Base-by-base conservation (phyloP, 306 rosid genomes). In the Prunus padus region DNA sequence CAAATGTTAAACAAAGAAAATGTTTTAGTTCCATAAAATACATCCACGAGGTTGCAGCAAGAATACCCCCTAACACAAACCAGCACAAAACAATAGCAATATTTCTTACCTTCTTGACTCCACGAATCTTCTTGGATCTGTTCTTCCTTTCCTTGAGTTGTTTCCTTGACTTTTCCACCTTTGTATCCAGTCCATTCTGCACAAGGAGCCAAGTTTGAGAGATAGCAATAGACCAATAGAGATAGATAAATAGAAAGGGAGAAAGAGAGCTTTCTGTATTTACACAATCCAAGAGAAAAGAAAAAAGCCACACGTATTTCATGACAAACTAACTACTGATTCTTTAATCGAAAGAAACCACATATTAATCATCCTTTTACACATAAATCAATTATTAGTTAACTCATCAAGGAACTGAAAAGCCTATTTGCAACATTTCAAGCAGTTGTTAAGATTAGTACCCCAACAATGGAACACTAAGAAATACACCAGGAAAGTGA, bases 141-240 rank as follows among this genome's bases (percentile, higher is more conserved):
- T 94, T 91, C 90, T 94, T 94, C 42, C 98, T 90, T 69, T 94
- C 98, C 85, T 94, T 94, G 89, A 94, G 62, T 73, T 94, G 98
- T 45, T 94, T 94, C 84, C 98, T 90, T 11, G 97, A 90, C 80
- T 86, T 94, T 25, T 87, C 97, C 30, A 90, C 87, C 90, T 94
- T 94, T 0, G 94, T 88, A 68, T 88, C 94, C 18, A 94, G 93
- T 52, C 98, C 98, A 9, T 94, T 94, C 98, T 94, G 86, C 69
- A 75, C 73, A 15, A 16, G 67, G 15, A 51, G 46, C 11, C 46
- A 52, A 30, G 49, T 19, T 12, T 52, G 23, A 62, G 84, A n/a
- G 30, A 44, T 2, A 44, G 31, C 13, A 4, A 62, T 18, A 30
- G 44, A 25, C 9, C 26, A 7, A 26, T 16, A 15, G 9, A 26